These are phyloP conservation scores for Pythium scleroteichum DNA, from an alignment of 352 stramenopile genomes.

Conservation along the genomic window DNA sequence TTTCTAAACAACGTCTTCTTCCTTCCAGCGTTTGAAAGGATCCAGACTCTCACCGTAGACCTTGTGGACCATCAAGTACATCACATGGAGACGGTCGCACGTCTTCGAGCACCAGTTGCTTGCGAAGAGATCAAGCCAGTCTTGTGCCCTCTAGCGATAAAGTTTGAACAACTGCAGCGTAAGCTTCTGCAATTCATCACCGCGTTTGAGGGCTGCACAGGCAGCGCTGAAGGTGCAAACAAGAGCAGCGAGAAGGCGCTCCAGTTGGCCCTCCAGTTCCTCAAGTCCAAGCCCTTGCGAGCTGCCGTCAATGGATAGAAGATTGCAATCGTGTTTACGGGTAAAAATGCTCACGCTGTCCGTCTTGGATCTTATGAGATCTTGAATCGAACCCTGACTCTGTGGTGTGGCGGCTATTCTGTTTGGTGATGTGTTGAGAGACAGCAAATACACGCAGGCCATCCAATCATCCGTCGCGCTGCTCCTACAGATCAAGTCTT, in stretches of 20 bases:
- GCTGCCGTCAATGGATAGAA: background rate
- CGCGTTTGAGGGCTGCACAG: slow-evolving; percentile 65
- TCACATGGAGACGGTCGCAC: slow-evolving; percentile 34
- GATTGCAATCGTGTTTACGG: background rate
- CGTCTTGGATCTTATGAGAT: too few relatives aligned
- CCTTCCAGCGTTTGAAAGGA: slow-evolving; percentile 43
- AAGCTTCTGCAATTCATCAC: slow-evolving; percentile 72
- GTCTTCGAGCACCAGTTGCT: background rate
- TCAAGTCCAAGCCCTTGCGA: slow-evolving; percentile 29
- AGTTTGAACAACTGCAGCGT: slow-evolving; percentile 51
- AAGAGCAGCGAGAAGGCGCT: slow-evolving; percentile 62
- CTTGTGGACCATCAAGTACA: slow-evolving; percentile 56
- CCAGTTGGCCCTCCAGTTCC: slow-evolving; percentile 54
- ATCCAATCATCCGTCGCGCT: too few relatives aligned
- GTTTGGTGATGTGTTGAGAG: too few relatives aligned
- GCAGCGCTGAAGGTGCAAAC: slow-evolving; percentile 37
- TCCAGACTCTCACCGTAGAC: slow-evolving; percentile 42
- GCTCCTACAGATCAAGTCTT: too few relatives aligned
- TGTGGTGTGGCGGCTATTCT: too few relatives aligned
- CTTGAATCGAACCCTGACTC: too few relatives aligned
- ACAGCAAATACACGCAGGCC: too few relatives aligned
- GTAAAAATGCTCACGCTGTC: too few relatives aligned
- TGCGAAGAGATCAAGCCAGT: background rate
- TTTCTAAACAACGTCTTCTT: slow-evolving; percentile 55
- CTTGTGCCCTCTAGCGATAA: slow-evolving; percentile 1